Conservation (phyloP, 805 yeast genomes). For the fission yeast (Schizosaccharomyces pombe) region DNA sequence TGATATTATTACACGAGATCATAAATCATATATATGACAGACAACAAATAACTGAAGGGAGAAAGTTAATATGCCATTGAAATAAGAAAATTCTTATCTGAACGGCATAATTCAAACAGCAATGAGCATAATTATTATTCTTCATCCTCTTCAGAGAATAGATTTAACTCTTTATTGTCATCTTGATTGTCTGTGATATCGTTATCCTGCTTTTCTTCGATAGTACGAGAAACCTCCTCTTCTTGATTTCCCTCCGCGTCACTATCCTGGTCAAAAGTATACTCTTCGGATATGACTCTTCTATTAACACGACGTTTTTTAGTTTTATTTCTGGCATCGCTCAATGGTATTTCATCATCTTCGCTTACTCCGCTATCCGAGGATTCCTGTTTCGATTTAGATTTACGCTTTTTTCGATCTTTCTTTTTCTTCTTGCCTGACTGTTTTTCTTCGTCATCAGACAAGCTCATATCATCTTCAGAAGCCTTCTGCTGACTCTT, state of each 20-base stretch:
- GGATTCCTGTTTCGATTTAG: neutral
- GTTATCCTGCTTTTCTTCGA: too few relatives aligned
- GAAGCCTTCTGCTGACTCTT: constrained; percentile 9
- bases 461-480: constrained; percentile 2
- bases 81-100: too few relatives aligned
- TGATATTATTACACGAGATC: too few relatives aligned
- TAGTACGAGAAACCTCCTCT: neutral
- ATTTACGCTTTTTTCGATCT: neutral
- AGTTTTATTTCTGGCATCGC: neutral
- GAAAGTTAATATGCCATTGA: too few relatives aligned
- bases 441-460: neutral
- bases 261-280: neutral
- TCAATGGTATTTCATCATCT: neutral
- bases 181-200: neutral
- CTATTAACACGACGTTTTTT: neutral
- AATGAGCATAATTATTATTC: neutral
- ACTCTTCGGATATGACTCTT: neutral
- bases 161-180: neutral
- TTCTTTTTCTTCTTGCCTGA: neutral
- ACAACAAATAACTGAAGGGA: too few relatives aligned
- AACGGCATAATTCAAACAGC: too few relatives aligned
- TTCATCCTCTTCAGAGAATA: neutral
- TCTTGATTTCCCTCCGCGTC: neutral
- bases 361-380: neutral
- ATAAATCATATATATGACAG: too few relatives aligned